Evolutionary conservation across 2,329 filamentous ascomycete species (phyloP), one percentile per base, ranked within the genome.

Genomic region (Mollisiaceae sp.): DNA sequence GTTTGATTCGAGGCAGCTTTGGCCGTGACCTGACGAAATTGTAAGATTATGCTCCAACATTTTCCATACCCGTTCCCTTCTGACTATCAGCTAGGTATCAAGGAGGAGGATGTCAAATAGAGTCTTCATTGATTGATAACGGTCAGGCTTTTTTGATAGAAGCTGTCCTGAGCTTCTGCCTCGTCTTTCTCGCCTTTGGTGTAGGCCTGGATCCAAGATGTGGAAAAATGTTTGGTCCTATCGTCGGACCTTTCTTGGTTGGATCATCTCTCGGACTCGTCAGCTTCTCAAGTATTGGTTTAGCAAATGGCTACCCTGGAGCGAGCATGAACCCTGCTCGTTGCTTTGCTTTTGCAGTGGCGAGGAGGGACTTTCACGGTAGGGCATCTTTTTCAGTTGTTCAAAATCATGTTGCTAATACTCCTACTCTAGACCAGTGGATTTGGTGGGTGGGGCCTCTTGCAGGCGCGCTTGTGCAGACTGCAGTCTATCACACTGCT

Each of bases 131-230:
- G 1, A 72, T 77, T 0, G 71, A 70, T 0, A 58, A 69, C 2
- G 80, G 78, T 1, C 81, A 85, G 59, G 77, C 79, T 0, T 81
- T 85, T 62, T 75, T 82, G 9, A 73, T 85, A 11, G 84, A 87
- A 69, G 82, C 83, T 5, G 77, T 84, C 32, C 75, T 79, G 1
- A 75, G 77, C n/a, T 77, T 82, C n/a, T 75, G 80, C 1, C 67
- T 84, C 15, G 71, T 86, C 0, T 81, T 85, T 62, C 75, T 86
- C 6, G 79, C 83, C 0, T 86, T 86, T 67, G 83, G 84, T 0
- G 80, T 85, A 2, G 84, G 82, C 9, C 71, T 86, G 4, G 84
- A 86, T 71, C 84, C 84, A 0, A 73, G 84, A 20, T 83, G 86
- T 68, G 77, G 75, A 0, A 75, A 80, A 36, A 77, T 82, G 1